Evolutionary conservation across 768 basidiomycete genomes (phyloP).

Genomic region (Cystofilobasidium bisporidii): DNA sequence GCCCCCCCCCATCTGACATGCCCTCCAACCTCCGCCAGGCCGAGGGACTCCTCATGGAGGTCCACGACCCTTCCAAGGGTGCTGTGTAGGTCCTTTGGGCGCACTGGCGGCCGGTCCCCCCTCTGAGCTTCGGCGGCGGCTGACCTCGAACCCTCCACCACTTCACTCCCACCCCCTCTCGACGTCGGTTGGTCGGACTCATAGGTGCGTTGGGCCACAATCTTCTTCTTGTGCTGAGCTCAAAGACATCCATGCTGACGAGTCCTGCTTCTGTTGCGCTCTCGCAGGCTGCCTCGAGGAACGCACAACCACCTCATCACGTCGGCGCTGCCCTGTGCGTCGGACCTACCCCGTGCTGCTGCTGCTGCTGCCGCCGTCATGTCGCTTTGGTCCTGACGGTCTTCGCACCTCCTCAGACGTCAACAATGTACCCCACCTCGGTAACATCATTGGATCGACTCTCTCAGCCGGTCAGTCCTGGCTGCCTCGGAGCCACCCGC

Average conservation of each 20-base stretch:
- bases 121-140: too few species aligned
- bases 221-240: not conserved
- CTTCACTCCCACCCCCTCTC: not conserved
- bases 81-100: slow-evolving; percentile 41
- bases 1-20: too few species aligned
- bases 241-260: not conserved
- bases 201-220: not conserved
- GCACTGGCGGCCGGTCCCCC: too few species aligned
- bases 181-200: not conserved
- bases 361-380: too few species aligned
- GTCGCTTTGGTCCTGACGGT: not conserved
- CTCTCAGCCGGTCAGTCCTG: slow-evolving; percentile 59
- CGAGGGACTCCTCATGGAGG: slow-evolving; percentile 38
- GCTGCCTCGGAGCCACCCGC: too few species aligned
- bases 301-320: slow-evolving; percentile 84
- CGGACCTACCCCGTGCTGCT: not conserved
- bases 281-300: slow-evolving; percentile 62
- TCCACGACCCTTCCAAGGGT: slow-evolving; percentile 44
- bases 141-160: too few species aligned
- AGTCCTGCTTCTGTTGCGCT: not conserved
- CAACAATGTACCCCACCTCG: slow-evolving; percentile 94
- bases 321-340: slow-evolving; percentile 70
- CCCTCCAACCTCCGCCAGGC: slow-evolving; percentile 11
- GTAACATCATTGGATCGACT: slow-evolving; percentile 89
- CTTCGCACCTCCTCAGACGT: slow-evolving; percentile 33